Evolutionary conservation across 768 basidiomycete species (phyloP).

Genomic region (Leccinum rimulosum): DNA sequence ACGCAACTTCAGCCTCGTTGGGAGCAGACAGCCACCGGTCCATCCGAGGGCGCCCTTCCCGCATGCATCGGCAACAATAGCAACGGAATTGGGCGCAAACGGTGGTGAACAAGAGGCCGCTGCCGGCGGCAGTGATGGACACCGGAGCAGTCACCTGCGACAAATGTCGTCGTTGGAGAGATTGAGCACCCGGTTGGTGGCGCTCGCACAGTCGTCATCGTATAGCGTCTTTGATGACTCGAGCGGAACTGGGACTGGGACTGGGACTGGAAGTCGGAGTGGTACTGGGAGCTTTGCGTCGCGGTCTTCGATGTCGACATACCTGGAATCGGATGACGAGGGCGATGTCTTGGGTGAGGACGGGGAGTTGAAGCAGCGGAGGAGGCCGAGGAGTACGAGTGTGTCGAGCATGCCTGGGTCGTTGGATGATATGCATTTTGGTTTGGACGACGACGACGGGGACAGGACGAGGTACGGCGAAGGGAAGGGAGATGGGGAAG

Average conservation of each 20-base stretch:
- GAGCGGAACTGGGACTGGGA: background rate
- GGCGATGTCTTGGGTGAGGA: constrained; percentile 37
- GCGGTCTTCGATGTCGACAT: constrained; percentile 48
- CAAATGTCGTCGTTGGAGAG: constrained; percentile 80
- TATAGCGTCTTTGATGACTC: constrained; percentile 23
- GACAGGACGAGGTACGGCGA: constrained; percentile 14
- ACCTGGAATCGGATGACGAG: constrained; percentile 49
- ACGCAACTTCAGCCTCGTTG: constrained; percentile 75
- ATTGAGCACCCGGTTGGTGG: constrained; percentile 56
- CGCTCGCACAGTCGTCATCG: constrained; percentile 43
- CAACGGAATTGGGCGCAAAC: background rate
- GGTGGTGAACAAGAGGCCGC: background rate
- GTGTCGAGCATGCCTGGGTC: constrained; percentile 88
- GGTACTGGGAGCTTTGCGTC: constrained; percentile 56
- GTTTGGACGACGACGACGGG: constrained; percentile 51
- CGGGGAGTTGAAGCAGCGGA: constrained; percentile 37
- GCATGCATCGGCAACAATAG: constrained; percentile 14
- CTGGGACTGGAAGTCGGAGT: constrained; percentile 27
- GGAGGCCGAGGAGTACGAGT: constrained; percentile 53
- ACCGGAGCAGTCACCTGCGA: constrained; percentile 47
- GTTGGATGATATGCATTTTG: constrained; percentile 60
- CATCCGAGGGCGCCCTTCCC: constrained; percentile 27
- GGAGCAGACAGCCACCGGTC: constrained; percentile 38
- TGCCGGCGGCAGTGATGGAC: background rate
- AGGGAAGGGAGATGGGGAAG: constrained; percentile 31